Percentiles rank a stretch among this genome's conserved stretches.
Conservation (phyloP, 257 asterid genomes). For the Anisodus acutangulus region DNA sequence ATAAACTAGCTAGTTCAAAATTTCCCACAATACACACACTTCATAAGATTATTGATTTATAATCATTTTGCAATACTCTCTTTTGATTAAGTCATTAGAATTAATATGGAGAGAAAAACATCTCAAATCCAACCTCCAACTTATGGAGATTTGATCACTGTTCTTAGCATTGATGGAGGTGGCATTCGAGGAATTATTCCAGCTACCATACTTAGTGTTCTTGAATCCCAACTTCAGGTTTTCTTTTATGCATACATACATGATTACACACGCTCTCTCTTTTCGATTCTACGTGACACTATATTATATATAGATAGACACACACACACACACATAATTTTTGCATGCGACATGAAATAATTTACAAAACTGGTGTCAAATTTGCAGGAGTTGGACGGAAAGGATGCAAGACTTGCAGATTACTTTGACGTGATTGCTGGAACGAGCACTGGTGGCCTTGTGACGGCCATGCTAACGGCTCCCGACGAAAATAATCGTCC, state of each 20-base stretch:
- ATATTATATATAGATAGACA: too few species aligned
- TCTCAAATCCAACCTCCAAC: constrained; percentile 49
- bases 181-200: constrained; percentile 66
- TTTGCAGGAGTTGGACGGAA: constrained; percentile 56
- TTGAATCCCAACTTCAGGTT: constrained; percentile 60
- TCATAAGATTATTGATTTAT: background rate
- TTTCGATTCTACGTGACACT: too few species aligned
- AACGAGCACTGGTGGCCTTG: constrained; percentile 72
- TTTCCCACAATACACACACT: constrained; percentile 3
- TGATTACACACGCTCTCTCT: background rate
- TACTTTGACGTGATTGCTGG: constrained; percentile 72
- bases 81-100: background rate
- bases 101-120: constrained; percentile 32
- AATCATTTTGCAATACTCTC: background rate
- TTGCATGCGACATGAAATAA: background rate
- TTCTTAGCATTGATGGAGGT: constrained; percentile 65
- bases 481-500: constrained; percentile 58
- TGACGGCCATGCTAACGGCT: constrained; percentile 62
- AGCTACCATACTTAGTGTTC: constrained; percentile 46
- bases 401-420: constrained; percentile 62
- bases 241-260: background rate
- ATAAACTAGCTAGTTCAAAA: background rate
- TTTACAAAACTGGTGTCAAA: background rate
- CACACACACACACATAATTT: background rate
- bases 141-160: constrained; percentile 46